A percentile compares a stretch with the other conserved stretches of the same genome.
Evolutionary conservation across 192 early-diverging fungal genomes (phyloP).

Genomic region (Geranomyces michiganensis): DNA sequence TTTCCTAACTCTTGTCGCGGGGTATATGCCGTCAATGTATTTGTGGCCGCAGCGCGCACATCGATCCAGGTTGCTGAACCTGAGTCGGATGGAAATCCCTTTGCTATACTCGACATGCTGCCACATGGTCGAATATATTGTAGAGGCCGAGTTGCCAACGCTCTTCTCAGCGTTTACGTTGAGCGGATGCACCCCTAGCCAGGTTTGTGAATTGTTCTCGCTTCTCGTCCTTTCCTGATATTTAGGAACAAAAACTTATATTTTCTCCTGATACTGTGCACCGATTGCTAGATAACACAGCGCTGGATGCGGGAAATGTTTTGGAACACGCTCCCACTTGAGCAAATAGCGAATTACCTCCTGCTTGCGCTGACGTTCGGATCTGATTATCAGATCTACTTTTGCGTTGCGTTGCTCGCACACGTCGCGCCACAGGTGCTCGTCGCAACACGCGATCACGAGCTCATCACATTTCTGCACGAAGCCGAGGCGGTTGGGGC

Average conservation of each 20-base stretch:
- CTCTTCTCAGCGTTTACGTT: conserved; percentile 53
- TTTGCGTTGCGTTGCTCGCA: conserved; percentile 46
- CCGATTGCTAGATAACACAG: conserved; percentile 38
- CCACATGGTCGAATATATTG: conserved; percentile 49
- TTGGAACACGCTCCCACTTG: conserved; percentile 53
- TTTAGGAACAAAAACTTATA: too few species aligned
- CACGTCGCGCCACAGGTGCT: conserved; percentile 42
- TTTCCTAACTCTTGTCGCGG: conserved; percentile 22
- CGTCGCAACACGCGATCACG: conserved; percentile 40
- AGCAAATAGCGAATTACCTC: conserved; percentile 44
- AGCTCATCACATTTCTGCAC: conserved; percentile 36
- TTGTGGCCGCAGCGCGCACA: conserved; percentile 36
- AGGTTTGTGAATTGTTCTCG: conserved; percentile 36
- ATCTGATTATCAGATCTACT: conserved; percentile 55
- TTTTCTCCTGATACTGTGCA: too few species aligned
- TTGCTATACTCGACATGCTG: conserved; percentile 42
- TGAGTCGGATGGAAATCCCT: conserved; percentile 24
- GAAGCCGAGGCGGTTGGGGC: conserved; percentile 6
- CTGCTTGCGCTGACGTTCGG: conserved; percentile 36
- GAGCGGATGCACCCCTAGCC: conserved; percentile 54
- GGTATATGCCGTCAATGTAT: conserved; percentile 33
- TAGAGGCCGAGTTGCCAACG: conserved; percentile 45
- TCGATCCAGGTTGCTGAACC: neutral
- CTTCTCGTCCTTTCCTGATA: neutral
- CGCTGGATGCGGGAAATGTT: conserved; percentile 56